A percentile compares a stretch with the other conserved stretches of the same genome.
These are phyloP conservation scores for Sugiyamaella xylanicola DNA, from an alignment of 1,139 yeast species.

Conservation along the genomic window DNA sequence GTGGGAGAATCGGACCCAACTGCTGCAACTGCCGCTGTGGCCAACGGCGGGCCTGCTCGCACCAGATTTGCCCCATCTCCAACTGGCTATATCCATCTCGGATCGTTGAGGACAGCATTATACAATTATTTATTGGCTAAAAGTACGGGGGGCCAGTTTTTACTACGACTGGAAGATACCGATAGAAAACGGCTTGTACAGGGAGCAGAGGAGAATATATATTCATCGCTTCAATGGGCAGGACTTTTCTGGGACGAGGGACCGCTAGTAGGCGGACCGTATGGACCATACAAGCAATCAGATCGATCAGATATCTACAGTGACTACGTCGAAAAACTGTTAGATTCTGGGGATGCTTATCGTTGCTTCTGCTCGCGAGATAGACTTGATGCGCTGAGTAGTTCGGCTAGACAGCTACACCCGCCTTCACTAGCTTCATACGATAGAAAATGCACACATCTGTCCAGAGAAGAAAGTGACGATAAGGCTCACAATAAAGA, in stretches of 20 bases:
- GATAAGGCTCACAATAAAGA: slow-evolving; percentile 41
- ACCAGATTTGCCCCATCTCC: slow-evolving; percentile 99
- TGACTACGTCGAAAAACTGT: slow-evolving; percentile 56
- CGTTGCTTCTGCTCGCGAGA: slow-evolving; percentile 84
- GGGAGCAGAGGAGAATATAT: slow-evolving; percentile 83
- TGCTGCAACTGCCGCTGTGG: not conserved
- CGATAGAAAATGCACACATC: slow-evolving; percentile 72
- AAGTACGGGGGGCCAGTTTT: slow-evolving; percentile 76
- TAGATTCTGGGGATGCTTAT: slow-evolving; percentile 74
- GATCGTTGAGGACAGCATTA: slow-evolving; percentile 89
- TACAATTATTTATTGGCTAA: slow-evolving; percentile 84
- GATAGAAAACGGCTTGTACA: slow-evolving; percentile 73
- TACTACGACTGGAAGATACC: slow-evolving; percentile 87
- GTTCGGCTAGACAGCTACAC: slow-evolving; percentile 67
- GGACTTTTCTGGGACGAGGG: slow-evolving; percentile 80
- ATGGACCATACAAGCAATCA: slow-evolving; percentile 82
- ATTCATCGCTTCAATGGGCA: slow-evolving; percentile 76
- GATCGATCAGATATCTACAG: slow-evolving; percentile 69
- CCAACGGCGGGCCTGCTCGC: slow-evolving; percentile 60
- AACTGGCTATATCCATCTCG: slow-evolving; percentile 88
- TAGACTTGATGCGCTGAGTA: slow-evolving; percentile 66
- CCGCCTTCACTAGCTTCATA: slow-evolving; percentile 94
- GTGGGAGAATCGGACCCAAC: no score
- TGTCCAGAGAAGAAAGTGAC: slow-evolving; percentile 48
- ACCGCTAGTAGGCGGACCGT: slow-evolving; percentile 65